Conservation (phyloP, 2,329 filamentous ascomycete species). For the Mollisiaceae sp. region DNA sequence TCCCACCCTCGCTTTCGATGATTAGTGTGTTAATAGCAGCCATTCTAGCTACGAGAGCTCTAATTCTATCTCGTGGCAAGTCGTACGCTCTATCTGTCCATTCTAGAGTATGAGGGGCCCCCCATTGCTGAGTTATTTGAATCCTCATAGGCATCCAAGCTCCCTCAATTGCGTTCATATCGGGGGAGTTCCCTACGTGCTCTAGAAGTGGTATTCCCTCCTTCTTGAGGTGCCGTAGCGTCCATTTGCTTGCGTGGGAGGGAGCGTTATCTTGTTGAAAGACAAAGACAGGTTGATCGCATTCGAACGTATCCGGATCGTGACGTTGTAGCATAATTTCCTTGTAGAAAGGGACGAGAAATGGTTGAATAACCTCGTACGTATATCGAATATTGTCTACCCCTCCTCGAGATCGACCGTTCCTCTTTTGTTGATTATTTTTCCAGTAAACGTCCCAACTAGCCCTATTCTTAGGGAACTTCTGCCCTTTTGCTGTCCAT, state of each 20-base stretch:
- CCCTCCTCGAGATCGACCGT: background rate
- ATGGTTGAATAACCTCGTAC: conserved; percentile 11
- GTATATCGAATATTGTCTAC: conserved; percentile 16
- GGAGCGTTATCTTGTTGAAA: conserved; percentile 19
- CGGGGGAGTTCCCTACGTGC: conserved; percentile 14
- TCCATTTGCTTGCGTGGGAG: conserved; percentile 16
- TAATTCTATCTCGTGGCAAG: conserved; percentile 12
- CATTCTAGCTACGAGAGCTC: conserved; percentile 6
- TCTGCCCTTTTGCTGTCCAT: conserved; percentile 2
- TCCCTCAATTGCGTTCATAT: conserved; percentile 20
- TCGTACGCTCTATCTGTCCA: conserved; percentile 12
- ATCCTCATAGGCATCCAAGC: conserved; percentile 18
- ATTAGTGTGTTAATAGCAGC: conserved; percentile 15
- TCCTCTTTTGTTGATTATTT: conserved; percentile 8
- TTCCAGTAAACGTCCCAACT: conserved; percentile 15
- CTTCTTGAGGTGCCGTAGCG: background rate
- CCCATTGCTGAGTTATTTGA: conserved; percentile 14
- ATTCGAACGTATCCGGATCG: conserved; percentile 14
- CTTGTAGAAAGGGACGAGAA: conserved; percentile 12
- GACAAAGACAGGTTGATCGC: background rate
- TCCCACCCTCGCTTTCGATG: conserved; percentile 15
- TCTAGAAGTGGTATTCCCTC: conserved; percentile 15
- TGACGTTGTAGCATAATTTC: conserved; percentile 9
- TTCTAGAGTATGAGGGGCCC: conserved; percentile 16
- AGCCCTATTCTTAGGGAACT: background rate